Conservation (phyloP, 441 rosid species). For the Eruca vesicaria region DNA sequence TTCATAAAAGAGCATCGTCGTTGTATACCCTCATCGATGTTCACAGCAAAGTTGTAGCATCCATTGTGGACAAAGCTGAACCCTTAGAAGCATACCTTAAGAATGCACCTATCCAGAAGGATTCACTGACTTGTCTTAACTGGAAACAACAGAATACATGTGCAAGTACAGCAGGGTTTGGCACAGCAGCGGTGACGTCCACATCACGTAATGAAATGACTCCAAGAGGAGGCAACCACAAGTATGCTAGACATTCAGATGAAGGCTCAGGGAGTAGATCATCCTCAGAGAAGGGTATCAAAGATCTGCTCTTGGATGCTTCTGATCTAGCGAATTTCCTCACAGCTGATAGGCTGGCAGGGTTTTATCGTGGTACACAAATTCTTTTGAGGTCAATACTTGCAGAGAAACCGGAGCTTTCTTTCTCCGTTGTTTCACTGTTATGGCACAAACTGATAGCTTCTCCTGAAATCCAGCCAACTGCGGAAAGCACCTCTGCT, state of each 20-base stretch:
- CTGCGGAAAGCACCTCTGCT: conserved; percentile 96
- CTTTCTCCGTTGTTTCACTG: conserved; percentile 94
- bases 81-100: conserved; percentile 80
- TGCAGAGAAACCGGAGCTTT: conserved; percentile 89
- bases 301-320: conserved; percentile 73
- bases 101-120: conserved; percentile 71
- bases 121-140: conserved; percentile 45
- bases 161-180: conserved; percentile 42
- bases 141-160: conserved; percentile 50
- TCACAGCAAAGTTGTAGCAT: conserved; percentile 95
- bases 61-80: conserved; percentile 94
- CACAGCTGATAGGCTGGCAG: conserved; percentile 90
- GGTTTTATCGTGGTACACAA: conserved; percentile 87
- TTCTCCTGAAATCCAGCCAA: conserved; percentile 89
- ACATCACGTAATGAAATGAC: conserved; percentile 42
- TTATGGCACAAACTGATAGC: conserved; percentile 95
- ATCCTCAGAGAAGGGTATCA: conserved; percentile 56
- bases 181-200: conserved; percentile 51
- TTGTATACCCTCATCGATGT: conserved; percentile 91
- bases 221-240: conserved; percentile 45
- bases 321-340: conserved; percentile 98
- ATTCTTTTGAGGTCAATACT: conserved; percentile 86
- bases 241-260: conserved; percentile 48
- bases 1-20: conserved; percentile 81
- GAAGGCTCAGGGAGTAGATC: conserved; percentile 55